Conservation (phyloP, 2,329 filamentous ascomycete species). For the Chlorencoelia australis region DNA sequence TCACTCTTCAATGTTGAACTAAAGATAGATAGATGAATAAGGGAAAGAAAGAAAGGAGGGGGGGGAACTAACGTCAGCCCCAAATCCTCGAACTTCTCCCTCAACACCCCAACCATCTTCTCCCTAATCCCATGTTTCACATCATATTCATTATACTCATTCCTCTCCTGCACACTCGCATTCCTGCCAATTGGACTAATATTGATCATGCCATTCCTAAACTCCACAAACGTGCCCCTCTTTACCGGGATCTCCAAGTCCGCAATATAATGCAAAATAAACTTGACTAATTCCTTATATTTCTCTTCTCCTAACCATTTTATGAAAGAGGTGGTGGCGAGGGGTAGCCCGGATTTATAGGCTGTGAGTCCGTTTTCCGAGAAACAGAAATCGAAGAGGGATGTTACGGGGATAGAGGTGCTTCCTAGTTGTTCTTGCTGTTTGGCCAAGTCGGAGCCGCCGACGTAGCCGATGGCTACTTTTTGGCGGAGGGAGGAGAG, state of each 20-base stretch:
- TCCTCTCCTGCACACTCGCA: constrained; percentile 67
- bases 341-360: constrained; percentile 67
- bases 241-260: constrained; percentile 78
- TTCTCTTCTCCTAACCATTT: constrained; percentile 74
- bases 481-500: constrained; percentile 76
- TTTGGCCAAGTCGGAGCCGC: constrained; percentile 84
- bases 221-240: constrained; percentile 78
- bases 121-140: constrained; percentile 64
- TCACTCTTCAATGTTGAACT: no score
- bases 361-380: constrained; percentile 93
- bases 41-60: constrained; percentile 1
- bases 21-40: neutral
- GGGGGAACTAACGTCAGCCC: constrained; percentile 63
- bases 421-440: constrained; percentile 92
- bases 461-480: constrained; percentile 83
- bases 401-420: constrained; percentile 55
- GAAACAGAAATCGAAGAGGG: constrained; percentile 96
- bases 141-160: constrained; percentile 77
- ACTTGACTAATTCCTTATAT: constrained; percentile 70
- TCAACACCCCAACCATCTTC: constrained; percentile 66
- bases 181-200: constrained; percentile 78
- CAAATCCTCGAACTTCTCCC: constrained; percentile 71
- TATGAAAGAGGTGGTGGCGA: constrained; percentile 81
- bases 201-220: constrained; percentile 88
- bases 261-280: constrained; percentile 72